Evolutionary conservation across 139 green algal species (phyloP), one percentile per base, ranked within the genome.

Genomic region (Chlorella sp.): DNA sequence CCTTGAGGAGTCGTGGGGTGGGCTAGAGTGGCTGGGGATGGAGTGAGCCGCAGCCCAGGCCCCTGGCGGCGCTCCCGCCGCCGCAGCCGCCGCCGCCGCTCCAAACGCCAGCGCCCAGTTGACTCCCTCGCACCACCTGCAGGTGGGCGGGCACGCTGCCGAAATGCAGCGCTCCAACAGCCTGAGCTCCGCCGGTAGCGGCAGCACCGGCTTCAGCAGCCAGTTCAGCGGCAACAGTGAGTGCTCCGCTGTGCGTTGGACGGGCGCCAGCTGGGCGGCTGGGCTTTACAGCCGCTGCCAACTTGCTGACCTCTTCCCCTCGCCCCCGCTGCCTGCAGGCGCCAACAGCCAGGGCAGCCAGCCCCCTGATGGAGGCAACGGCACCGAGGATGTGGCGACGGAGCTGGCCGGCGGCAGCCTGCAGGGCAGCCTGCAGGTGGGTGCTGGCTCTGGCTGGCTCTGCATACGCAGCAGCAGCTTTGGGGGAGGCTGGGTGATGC

Each of bases 111-210:
- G 51, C 51, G 51, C 51, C 51, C 51, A 15, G 21, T 60, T 60
- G 51, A 60, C 51, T 60, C 51, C 51, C 51, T 21, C 2, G 51
- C n/a, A n/a, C n/a, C n/a, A n/a, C n/a, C 51, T 60, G 63, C 63
- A 69, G 63, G 28, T 28, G 30, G 63, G 9, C 63, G 63, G 63
- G 26, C 63, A 69, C 26, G 26, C 28, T 32, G 28, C 26, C 26
- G 63, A 69, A 25, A 75, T 75, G 69, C 21, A 75, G 69, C 69
- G 69, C 20, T 25, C 38, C 18, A 75, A 51, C 36, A 75, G 69
- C 38, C 34, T 25, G 21, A 75, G 69, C 69, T 55, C 34, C 38
- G 69, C 69, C 7, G 69, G 69, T 38, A 55, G 34, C 20, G 69
- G 38, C 36, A 75, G 69, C 69, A 75, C 69, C 18, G 69, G 21